phyloP scores from a whole-genome alignment of 140 eudicot genomes.

The Stevia rebaudiana region DNA sequence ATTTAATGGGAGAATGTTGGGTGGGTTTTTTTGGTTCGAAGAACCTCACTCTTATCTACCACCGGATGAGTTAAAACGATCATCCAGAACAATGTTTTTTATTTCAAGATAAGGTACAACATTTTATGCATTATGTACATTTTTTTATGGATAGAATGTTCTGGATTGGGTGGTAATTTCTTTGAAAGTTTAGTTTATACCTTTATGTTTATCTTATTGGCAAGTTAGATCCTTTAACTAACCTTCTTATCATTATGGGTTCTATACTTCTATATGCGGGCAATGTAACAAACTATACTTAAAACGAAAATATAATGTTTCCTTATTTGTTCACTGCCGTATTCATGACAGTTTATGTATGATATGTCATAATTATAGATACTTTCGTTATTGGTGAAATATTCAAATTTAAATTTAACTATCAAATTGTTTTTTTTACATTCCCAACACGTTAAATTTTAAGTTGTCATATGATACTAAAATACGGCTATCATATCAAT shows the following conservation, averaged over 20 bases:
- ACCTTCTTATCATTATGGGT: background rate
- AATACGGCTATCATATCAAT: no score
- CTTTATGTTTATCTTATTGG: background rate
- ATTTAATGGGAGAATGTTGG: conserved; percentile 27
- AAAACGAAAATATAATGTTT: background rate
- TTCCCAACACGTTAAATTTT: no score
- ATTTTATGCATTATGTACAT: conserved; percentile 2
- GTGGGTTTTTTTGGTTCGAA: conserved; percentile 20
- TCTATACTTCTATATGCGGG: background rate
- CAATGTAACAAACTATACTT: background rate
- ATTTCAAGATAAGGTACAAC: background rate
- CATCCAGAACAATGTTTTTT: background rate
- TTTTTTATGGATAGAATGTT: background rate
- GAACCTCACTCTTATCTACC: conserved; percentile 33
- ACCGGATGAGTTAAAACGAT: background rate
- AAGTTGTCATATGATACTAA: no score
- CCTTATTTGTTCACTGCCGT: background rate
- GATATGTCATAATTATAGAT: background rate
- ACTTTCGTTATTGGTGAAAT: background rate
- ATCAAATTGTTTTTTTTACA: background rate
- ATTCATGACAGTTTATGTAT: background rate
- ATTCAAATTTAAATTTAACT: no score
- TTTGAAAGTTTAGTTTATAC: background rate
- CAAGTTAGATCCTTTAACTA: background rate
- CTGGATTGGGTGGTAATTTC: background rate